phyloP scores from a whole-genome alignment of 2,329 filamentous ascomycete genomes.

The Uncinocarpus reesii region DNA sequence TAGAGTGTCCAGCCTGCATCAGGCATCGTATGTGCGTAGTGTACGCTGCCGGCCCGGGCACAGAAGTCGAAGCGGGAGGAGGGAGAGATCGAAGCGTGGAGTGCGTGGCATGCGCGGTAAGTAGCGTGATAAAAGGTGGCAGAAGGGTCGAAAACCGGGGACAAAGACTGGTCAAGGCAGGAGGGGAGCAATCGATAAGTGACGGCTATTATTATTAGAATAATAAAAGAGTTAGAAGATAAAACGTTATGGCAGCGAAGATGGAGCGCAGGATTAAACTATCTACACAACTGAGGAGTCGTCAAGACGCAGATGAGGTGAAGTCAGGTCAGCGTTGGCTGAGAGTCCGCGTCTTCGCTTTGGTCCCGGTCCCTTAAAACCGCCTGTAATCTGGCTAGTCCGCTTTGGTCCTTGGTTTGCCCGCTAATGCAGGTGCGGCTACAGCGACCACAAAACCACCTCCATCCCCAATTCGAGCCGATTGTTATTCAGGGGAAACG shows the following conservation, averaged over 20 bases:
- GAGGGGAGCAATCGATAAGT: background rate
- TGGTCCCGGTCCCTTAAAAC: slow-evolving; percentile 6
- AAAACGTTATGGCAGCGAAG: background rate
- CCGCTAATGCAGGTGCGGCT: slow-evolving; percentile 12
- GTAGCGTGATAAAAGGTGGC: background rate
- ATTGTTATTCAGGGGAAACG: too few species aligned
- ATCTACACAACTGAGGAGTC: background rate
- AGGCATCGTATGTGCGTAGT: background rate
- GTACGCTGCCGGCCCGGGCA: background rate
- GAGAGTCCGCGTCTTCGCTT: background rate
- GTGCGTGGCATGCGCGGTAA: background rate
- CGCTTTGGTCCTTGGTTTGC: background rate
- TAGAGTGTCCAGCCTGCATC: background rate
- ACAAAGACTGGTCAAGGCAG: background rate
- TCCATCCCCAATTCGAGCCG: too few species aligned
- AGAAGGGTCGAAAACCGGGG: background rate
- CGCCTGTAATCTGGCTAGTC: background rate
- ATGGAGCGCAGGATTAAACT: background rate
- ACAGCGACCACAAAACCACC: background rate
- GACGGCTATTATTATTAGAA: background rate
- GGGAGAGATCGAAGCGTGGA: background rate
- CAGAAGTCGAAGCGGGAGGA: background rate
- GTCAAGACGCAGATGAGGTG: background rate
- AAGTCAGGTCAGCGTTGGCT: background rate
- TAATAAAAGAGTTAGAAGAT: background rate